Percentiles rank a stretch among this genome's conserved stretches.
Evolutionary conservation across 768 basidiomycete genomes (phyloP).

Genomic region (Nevesoporus exiguus): DNA sequence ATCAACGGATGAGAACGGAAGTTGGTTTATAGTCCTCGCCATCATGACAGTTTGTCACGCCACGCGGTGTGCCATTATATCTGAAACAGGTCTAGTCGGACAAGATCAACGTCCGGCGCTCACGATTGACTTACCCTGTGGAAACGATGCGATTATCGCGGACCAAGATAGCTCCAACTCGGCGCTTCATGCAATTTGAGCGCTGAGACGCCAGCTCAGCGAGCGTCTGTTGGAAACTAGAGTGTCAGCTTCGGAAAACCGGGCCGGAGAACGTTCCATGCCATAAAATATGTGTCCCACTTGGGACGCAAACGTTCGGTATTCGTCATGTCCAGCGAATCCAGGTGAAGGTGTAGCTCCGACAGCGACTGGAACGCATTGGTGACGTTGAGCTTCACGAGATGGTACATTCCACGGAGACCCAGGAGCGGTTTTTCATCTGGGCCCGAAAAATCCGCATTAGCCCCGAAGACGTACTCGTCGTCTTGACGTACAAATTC

Average conservation of each 20-base stretch:
- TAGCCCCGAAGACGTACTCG: slow-evolving; percentile 54
- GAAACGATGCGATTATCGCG: slow-evolving; percentile 76
- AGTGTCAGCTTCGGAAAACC: slow-evolving; percentile 4
- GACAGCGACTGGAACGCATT: slow-evolving; percentile 59
- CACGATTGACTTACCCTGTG: slow-evolving; percentile 55
- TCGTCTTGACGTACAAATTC: slow-evolving; percentile 78
- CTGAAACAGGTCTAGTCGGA: slow-evolving; percentile 35
- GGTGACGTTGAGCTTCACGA: slow-evolving; percentile 57
- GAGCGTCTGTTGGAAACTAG: slow-evolving; percentile 56
- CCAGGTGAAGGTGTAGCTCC: slow-evolving; percentile 61
- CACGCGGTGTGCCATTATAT: slow-evolving; percentile 95
- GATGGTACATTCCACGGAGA: slow-evolving; percentile 34
- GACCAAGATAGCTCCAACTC: slow-evolving; percentile 93
- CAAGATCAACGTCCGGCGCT: neutral
- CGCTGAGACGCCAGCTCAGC: slow-evolving; percentile 86
- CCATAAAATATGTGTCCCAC: slow-evolving; percentile 99
- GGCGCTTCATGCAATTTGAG: slow-evolving; percentile 96
- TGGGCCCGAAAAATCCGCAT: slow-evolving; percentile 20
- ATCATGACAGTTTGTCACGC: slow-evolving; percentile 77
- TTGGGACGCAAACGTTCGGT: slow-evolving; percentile 75
- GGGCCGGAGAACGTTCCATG: slow-evolving; percentile 28
- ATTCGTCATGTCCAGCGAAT: slow-evolving; percentile 65
- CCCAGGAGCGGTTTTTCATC: neutral
- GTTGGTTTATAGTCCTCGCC: slow-evolving; percentile 10
- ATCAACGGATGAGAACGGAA: slow-evolving; percentile 37